A percentile compares a stretch with the other conserved stretches of the same genome.
These are phyloP conservation scores for Ilex asprella DNA, from an alignment of 257 asterid species.

Conservation along the genomic window DNA sequence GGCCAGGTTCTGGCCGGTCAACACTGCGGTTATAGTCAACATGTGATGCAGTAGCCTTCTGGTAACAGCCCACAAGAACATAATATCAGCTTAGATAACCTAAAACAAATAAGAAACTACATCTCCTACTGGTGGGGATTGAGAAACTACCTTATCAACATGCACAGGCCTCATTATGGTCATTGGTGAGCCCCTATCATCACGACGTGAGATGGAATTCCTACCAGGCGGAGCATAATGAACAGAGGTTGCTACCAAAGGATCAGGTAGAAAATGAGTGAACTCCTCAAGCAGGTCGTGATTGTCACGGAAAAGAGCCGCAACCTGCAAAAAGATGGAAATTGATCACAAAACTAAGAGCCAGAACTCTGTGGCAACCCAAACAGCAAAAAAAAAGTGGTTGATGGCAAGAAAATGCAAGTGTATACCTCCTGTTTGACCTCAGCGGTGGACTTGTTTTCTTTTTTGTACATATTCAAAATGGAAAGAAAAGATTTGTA, in stretches of 20 bases:
- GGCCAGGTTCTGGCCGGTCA: slow-evolving; percentile 36
- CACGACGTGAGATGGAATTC: slow-evolving; percentile 36
- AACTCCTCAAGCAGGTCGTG: slow-evolving; percentile 89
- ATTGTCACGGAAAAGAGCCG: slow-evolving; percentile 73
- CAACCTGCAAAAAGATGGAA: slow-evolving; percentile 51
- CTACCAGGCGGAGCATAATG: slow-evolving; percentile 36
- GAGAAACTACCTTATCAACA: slow-evolving; percentile 55
- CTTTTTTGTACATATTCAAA: slow-evolving; percentile 77
- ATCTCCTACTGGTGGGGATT: too few relatives aligned
- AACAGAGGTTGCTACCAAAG: slow-evolving; percentile 45
- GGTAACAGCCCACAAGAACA: slow-evolving; percentile 22
- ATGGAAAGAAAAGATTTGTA: slow-evolving; percentile 84
- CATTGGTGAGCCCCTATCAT: slow-evolving; percentile 56
- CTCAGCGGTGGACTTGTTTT: slow-evolving; percentile 59
- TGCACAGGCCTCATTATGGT: slow-evolving; percentile 30
- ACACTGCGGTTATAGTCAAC: slow-evolving; percentile 33
- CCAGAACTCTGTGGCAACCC: not conserved
- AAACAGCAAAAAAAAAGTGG: not conserved
- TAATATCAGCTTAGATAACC: too few relatives aligned
- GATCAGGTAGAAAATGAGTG: slow-evolving; percentile 81
- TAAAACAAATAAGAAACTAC: too few relatives aligned
- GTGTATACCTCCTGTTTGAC: slow-evolving; percentile 72
- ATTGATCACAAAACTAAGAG: not conserved
- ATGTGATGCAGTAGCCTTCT: slow-evolving; percentile 48
- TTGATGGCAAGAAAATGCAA: slow-evolving; percentile 9